Base-by-base conservation (phyloP, 2,329 filamentous ascomycete genomes). In the Fusarium pininemorale region DNA sequence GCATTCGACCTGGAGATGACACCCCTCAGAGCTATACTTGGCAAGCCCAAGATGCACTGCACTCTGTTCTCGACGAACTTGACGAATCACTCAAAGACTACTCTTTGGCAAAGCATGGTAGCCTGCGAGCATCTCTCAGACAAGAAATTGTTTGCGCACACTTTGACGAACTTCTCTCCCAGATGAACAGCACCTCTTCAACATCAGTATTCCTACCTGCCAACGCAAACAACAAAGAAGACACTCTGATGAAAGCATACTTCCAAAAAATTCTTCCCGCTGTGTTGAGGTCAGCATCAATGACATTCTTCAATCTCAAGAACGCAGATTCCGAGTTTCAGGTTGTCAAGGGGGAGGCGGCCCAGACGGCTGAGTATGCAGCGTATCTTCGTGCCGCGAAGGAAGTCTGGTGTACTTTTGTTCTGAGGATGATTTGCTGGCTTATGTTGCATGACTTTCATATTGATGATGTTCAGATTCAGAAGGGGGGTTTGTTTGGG, bases 381-480 rank as follows among this genome's bases (percentile, higher is more conserved):
- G 41, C 10, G 9, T 59, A 70, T 58, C n/a, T 65, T 24, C 38
- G 45, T 15, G 41, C 20, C 18, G 63, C 37, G 2, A 70, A 58
- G n/a, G 41, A 70, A 11, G 9, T 50, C 0, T 70, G 67, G 67
- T 70, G 51, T 6, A 50, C n/a, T 35, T 38, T 70, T 39, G 37
- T 70, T 16, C 13, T 70, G 11, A 38, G 66, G 16, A 70, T 70
- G 66, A 50, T 70, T 11, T 70, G 37, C 4, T 70, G 67, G 67
- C 66, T 70, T 0, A 70, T 55, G 45, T 7, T 70, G 6, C 67
- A 70, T 30, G 59, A 24, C 24, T 24, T 24, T 24, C 24, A 24
- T 24, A 24, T 24, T 24, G 24, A 70, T 26, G 66, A 70, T 54
- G 59, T 70, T 7, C 66, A 59, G 37, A 45, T 70, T 39, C 30